Base-by-base conservation (phyloP, 176 grass and related monocot genomes). In the Poa pratensis region DNA sequence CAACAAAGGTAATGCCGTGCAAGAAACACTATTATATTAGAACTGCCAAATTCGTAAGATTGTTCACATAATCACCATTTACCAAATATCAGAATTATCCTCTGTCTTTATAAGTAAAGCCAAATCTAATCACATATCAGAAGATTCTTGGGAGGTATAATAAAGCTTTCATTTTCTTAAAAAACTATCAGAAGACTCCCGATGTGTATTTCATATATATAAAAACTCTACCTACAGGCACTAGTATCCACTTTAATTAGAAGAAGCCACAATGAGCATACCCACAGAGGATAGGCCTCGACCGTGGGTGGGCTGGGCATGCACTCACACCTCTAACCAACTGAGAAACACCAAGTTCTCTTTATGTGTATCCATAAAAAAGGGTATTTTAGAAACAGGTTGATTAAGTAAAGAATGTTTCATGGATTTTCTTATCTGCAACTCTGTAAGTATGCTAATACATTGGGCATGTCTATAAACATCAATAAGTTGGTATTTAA, bases 1-100 rank as follows among this genome's bases (percentile, higher is more conserved):
- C 24, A 63, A 84, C 75, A 57, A 19, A 67, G 32, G 48, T 67
- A 81, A 79, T 43, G 9, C 19, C 8, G 2, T 28, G 22, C 55
- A 66, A 59, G n/a, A 52, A 69, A 69, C 17, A 59, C 63, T 71
- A 34, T 15, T 75, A 51, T 62, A 28, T 82, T 80, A 45, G 76
- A 73, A 50, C 26, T 40, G 35, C 48, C 28, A 54, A 39, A 24
- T 53, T 14, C 18, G 8, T 54, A 69, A 20, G 48, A 48, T 77
- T 37, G 52, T 58, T 77, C 52, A 39, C 51, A 77, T 35, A 76
- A n/a, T 7, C 30, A 77, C 6, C 53, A 77, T 77, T 77, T 34
- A 77, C 75, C 51, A 59, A n/a, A 40, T 59, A 80, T 67, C 43
- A 80, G 26, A 51, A 34, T 51, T 34, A 28, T 67, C 10, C 1